Base-by-base conservation (phyloP, 768 basidiomycete genomes). In the Hydnum rufescens region DNA sequence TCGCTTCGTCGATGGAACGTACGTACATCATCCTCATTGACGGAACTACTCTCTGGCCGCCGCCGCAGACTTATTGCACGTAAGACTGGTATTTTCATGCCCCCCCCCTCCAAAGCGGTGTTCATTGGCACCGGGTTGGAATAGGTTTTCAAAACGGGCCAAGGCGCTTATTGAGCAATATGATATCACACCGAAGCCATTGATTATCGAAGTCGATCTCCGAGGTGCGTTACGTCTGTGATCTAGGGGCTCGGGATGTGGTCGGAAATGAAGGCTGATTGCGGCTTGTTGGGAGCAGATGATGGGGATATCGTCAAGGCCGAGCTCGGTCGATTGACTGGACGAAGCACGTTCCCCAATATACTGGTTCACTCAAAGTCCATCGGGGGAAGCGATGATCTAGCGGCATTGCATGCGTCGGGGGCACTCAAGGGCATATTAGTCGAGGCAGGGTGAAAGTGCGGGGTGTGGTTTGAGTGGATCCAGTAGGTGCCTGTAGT, bases 281-380 rank as follows among this genome's bases (percentile, higher is more conserved):
- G n/a, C n/a, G n/a, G n/a, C n/a, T n/a, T n/a, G n/a, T n/a, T n/a
- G n/a, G n/a, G 53, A 52, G 4, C 55, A 83, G 80, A 72, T 55
- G 84, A 87, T 58, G 67, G 70, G 0, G 65, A 68, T 5, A 66
- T 75, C 28, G 70, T 88, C 56, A 86, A 88, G 63, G 63, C 67
- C 5, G 65, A 87, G 29, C 66, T 88, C 47, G 68, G 67, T 5
- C 76, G 83, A 32, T 63, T 86, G 29, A 88, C 84, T 2, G 64
- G 66, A 2, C 80, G 71, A 13, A 63, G 70, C 4, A 87, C 85
- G 3, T 84, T 86, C 61, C 85, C 85, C 1, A 88, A 88, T 56
- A 66, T 82, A 51, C 66, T 83, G 2, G 78, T 80, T 5, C 68
- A 69, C 19, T 32, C 19, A 19, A 83, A 65, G 46, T 75, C 75